A percentile compares a stretch with the other conserved stretches of the same genome.
Conservation (phyloP, 78 protist species). For the Bodo saltans region DNA sequence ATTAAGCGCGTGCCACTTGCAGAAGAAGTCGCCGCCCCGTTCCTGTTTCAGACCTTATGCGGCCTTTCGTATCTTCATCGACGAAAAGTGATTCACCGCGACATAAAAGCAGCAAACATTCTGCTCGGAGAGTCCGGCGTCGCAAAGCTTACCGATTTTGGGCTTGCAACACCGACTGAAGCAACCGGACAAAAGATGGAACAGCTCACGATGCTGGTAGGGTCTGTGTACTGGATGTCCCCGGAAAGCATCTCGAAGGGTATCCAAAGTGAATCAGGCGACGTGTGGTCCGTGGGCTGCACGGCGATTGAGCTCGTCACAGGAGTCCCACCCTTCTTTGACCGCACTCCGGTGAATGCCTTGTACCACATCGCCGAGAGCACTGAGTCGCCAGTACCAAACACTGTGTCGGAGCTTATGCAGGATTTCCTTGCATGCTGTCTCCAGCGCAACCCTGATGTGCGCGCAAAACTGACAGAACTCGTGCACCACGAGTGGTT, state of each 20-base stretch:
- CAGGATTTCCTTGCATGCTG: neutral
- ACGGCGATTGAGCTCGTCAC: constrained; percentile 46
- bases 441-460: neutral
- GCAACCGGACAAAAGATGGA: neutral
- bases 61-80: constrained; percentile 58
- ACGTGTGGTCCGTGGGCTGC: constrained; percentile 76
- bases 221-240: constrained; percentile 25
- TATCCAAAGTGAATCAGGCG: neutral
- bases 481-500: neutral
- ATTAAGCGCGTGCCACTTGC: neutral
- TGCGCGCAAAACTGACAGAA: neutral
- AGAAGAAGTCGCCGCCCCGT: neutral
- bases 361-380: neutral
- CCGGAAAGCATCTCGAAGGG: neutral
- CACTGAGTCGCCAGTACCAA: neutral
- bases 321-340: neutral
- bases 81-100: constrained; percentile 72
- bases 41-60: constrained; percentile 50
- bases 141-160: constrained; percentile 94
- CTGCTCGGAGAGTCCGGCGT: constrained; percentile 76
- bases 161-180: constrained; percentile 58
- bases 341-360: neutral
- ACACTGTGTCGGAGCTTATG: neutral
- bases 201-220: neutral
- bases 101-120: constrained; percentile 82